These are phyloP conservation scores for Cryphonectria radicalis DNA, from an alignment of 2,329 filamentous ascomycete genomes.

Conservation along the genomic window DNA sequence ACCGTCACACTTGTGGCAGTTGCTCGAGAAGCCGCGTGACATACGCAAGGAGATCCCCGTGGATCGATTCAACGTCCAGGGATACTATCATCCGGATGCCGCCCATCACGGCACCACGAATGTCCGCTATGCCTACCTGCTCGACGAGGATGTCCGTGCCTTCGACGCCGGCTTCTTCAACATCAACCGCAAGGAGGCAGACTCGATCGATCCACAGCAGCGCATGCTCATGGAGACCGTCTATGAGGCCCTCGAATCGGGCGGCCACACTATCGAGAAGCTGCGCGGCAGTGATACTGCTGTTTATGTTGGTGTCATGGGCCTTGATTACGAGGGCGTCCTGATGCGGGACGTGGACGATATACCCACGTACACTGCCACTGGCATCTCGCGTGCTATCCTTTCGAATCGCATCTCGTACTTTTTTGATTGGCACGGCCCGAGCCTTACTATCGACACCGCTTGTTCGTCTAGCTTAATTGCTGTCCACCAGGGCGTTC, in stretches of 20 bases:
- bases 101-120: constrained; percentile 32
- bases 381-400: constrained; percentile 31
- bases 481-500: constrained; percentile 44
- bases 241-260: constrained; percentile 43
- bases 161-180: constrained; percentile 41
- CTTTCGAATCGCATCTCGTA: constrained; percentile 45
- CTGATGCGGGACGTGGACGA: constrained; percentile 31
- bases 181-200: constrained; percentile 43
- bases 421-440: constrained; percentile 45
- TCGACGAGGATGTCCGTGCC: background rate
- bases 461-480: constrained; percentile 47
- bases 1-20: background rate
- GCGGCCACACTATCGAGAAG: constrained; percentile 40
- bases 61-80: background rate
- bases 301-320: constrained; percentile 44
- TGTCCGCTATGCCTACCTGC: constrained; percentile 22
- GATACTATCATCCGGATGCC: constrained; percentile 13
- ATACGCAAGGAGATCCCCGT: constrained; percentile 16
- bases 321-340: constrained; percentile 41
- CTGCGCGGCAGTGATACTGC: constrained; percentile 41
- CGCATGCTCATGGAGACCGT: constrained; percentile 42
- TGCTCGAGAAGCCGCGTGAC: constrained; percentile 37
- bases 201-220: constrained; percentile 42
- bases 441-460: constrained; percentile 48
- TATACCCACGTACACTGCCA: background rate